Base-by-base conservation (phyloP, 106 monocot genomes). In the Agapanthus africanus region DNA sequence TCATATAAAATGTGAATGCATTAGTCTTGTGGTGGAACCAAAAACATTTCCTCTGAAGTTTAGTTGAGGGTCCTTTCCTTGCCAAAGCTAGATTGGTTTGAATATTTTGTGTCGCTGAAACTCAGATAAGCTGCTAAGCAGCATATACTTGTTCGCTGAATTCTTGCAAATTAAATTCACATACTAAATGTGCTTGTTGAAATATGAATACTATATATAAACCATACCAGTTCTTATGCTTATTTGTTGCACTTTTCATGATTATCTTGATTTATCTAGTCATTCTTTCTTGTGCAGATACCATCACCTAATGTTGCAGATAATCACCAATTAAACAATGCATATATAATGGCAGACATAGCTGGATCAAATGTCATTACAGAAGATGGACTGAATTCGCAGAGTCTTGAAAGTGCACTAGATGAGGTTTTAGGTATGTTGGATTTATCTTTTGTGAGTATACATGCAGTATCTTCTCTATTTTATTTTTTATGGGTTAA, bases 341-440 rank as follows among this genome's bases (percentile, higher is more conserved):
- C 91, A 71, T 76, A 74, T 63, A 87, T 91, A 41, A 91, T 91
- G 91, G 79, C 79, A 56, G 87, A 87, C 5, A 54, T 87, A 72
- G 79, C 82, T 31, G 87, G 91, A 60, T 84, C 91, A 44, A 91
- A 82, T 67, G 73, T 91, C 68, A 25, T 91, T 59, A 77, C 79
- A 4, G 87, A 91, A 82, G 87, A 87, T 68, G 87, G 87, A 82
- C 84, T 91, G 61, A 79, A 82, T 68, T 82, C 87, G 50, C 77
- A 75, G 52, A 82, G 79, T 73, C 87, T 91, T 63, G 75, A 63
- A 63, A 40, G 33, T 73, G 70, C 72, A 75, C 76, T 91, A 65
- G 71, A 87, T 70, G 87, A 85, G 47, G 60, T 91, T 37, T 74
- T 91, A 73, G 87, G 91, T 91, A 82, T 31, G 69, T 26, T 30